These are phyloP conservation scores for Podospora pseudocomata DNA, from an alignment of 495 filamentous ascomycete species.

Conservation along the genomic window DNA sequence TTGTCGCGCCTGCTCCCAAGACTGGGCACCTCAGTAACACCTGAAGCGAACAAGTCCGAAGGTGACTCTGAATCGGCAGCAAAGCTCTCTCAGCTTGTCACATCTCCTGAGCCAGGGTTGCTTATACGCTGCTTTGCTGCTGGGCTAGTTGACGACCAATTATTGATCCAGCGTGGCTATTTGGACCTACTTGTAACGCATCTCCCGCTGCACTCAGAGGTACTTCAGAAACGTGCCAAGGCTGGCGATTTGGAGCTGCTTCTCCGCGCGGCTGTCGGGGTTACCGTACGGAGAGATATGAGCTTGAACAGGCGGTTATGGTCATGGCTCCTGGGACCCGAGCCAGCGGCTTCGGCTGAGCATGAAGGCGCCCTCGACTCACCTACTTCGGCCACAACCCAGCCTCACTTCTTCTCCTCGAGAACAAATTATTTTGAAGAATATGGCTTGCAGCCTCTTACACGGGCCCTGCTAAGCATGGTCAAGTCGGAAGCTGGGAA, in stretches of 20 bases:
- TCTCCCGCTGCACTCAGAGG: slow-evolving; percentile 79
- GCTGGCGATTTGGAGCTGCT: slow-evolving; percentile 73
- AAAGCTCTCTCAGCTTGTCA: slow-evolving; percentile 67
- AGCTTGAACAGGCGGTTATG: slow-evolving; percentile 90
- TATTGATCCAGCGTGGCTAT: slow-evolving; percentile 90
- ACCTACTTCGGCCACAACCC: slow-evolving; percentile 44
- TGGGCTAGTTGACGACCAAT: slow-evolving; percentile 82
- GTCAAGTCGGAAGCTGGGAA: slow-evolving; percentile 52
- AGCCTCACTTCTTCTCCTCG: slow-evolving; percentile 41
- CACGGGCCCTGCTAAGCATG: slow-evolving; percentile 71
- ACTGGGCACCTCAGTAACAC: slow-evolving; percentile 48
- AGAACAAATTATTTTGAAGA: slow-evolving; percentile 74
- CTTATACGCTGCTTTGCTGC: slow-evolving; percentile 86
- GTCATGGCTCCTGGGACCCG: slow-evolving; percentile 93
- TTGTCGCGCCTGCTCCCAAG: slow-evolving; percentile 74
- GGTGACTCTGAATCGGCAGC: slow-evolving; percentile 32
- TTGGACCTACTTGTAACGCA: slow-evolving; percentile 89
- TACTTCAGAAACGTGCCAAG: slow-evolving; percentile 71
- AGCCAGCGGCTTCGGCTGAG: slow-evolving; percentile 50
- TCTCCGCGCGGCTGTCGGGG: slow-evolving; percentile 73
- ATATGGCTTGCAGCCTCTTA: slow-evolving; percentile 70
- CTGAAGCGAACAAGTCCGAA: slow-evolving; percentile 22
- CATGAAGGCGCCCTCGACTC: slow-evolving; percentile 46
- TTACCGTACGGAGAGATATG: slow-evolving; percentile 89
- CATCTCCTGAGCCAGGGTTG: slow-evolving; percentile 87